phyloP scores from a whole-genome alignment of 805 yeast species.

The Zygosaccharomyces gambellarensis region DNA sequence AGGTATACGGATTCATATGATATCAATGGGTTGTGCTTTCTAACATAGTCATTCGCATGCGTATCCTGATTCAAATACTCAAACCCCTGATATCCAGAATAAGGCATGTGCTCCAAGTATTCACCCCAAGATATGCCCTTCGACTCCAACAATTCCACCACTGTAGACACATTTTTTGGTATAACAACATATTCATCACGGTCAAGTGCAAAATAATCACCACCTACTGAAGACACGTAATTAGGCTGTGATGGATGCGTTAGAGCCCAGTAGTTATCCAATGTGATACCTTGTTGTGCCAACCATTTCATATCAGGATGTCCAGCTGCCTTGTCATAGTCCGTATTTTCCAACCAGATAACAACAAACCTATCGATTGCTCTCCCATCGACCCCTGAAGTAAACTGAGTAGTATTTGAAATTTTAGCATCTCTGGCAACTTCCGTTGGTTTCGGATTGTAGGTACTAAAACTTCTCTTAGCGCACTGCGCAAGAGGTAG shows the following conservation, averaged over 20 bases:
- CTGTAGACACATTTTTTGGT: constrained; percentile 44
- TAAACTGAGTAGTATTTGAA: constrained; percentile 31
- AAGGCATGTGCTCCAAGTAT: constrained; percentile 50
- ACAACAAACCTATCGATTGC: constrained; percentile 39
- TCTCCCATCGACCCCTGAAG: constrained; percentile 38
- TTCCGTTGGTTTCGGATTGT: constrained; percentile 33
- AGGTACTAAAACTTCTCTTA: constrained; percentile 30
- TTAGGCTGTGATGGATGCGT: constrained; percentile 55
- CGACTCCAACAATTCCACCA: constrained; percentile 46
- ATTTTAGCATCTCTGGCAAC: constrained; percentile 35
- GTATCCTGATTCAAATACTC: constrained; percentile 41
- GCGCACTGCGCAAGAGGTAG: constrained; percentile 20
- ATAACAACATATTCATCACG: constrained; percentile 43
- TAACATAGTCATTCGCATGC: constrained; percentile 44
- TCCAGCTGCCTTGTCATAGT: constrained; percentile 46
- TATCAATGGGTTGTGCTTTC: constrained; percentile 49
- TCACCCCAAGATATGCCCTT: constrained; percentile 48
- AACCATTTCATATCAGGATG: constrained; percentile 42
- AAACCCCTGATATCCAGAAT: constrained; percentile 48
- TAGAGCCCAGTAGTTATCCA: constrained; percentile 48
- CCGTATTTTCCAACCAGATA: constrained; percentile 51
- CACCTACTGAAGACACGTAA: constrained; percentile 46
- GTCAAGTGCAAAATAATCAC: constrained; percentile 47
- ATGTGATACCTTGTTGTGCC: constrained; percentile 41
- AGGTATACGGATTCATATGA: constrained; percentile 39